These are phyloP conservation scores for Xylariaceae sp. DNA, from an alignment of 2,329 filamentous ascomycete genomes.

Conservation along the genomic window DNA sequence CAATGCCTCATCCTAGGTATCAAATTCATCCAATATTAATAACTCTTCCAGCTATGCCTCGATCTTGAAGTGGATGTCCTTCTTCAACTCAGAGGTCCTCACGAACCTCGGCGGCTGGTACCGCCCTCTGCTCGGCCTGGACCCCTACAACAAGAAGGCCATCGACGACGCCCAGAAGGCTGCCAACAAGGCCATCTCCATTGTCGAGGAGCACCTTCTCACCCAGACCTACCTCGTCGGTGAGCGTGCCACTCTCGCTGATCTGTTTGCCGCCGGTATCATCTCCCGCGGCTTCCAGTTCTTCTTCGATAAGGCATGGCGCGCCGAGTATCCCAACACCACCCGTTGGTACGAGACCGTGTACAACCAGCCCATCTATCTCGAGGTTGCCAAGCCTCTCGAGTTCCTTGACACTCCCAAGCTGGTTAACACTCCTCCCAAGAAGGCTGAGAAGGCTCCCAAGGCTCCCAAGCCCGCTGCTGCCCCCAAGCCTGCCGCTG, in stretches of 20 bases:
- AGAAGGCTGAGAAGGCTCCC: slow-evolving; percentile 69
- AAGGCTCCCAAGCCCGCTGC: slow-evolving; percentile 20
- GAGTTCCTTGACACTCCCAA: slow-evolving; percentile 80
- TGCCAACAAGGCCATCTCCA: slow-evolving; percentile 61
- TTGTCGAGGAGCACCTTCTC: slow-evolving; percentile 82
- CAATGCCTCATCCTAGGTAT: background rate
- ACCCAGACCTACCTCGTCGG: slow-evolving; percentile 96
- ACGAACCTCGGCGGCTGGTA: slow-evolving; percentile 73
- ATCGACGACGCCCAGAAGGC: slow-evolving; percentile 76
- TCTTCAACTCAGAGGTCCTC: slow-evolving; percentile 85
- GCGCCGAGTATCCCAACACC: slow-evolving; percentile 75
- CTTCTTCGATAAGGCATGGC: slow-evolving; percentile 91
- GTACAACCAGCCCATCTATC: slow-evolving; percentile 88
- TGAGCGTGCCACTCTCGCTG: slow-evolving; percentile 95
- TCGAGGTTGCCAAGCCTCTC: slow-evolving; percentile 70
- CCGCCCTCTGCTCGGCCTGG: slow-evolving; percentile 75
- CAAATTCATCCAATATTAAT: slow-evolving; percentile 20
- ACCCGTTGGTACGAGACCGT: slow-evolving; percentile 95
- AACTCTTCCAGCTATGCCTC: slow-evolving; percentile 68
- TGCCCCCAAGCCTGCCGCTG: slow-evolving; percentile 44
- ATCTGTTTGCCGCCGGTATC: slow-evolving; percentile 78
- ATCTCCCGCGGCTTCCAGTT: slow-evolving; percentile 85
- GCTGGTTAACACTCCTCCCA: slow-evolving; percentile 63
- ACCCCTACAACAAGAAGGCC: slow-evolving; percentile 96
- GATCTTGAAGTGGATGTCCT: slow-evolving; percentile 98